A percentile compares a stretch with the other conserved stretches of the same genome.
Conservation (phyloP, 176 grass and related monocot species). For the Carex parvula region DNA sequence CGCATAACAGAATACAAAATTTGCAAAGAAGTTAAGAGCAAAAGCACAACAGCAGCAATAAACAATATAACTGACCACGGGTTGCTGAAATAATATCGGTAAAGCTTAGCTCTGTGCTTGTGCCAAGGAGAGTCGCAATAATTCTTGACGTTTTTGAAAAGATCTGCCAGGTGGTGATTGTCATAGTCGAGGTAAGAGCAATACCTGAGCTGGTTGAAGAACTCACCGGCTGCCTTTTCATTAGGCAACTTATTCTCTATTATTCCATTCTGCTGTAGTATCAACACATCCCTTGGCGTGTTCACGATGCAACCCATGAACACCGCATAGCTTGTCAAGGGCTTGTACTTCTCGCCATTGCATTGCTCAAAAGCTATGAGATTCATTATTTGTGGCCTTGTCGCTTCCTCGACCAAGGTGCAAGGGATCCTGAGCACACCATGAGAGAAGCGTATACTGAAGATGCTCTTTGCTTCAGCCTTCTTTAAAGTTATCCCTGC, state of each 20-base stretch:
- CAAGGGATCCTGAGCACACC: no score
- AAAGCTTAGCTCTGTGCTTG: neutral
- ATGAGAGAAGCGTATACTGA: no score
- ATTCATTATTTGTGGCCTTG: no score
- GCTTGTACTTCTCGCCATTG: no score
- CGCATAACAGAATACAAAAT: neutral
- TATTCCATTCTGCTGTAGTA: constrained; percentile 14
- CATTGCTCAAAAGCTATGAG: no score
- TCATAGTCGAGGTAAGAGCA: constrained; percentile 9
- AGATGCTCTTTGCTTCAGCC: no score
- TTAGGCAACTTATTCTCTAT: constrained; percentile 21
- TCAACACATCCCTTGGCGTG: constrained; percentile 6
- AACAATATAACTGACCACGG: constrained; percentile 27
- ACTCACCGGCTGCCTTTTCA: neutral
- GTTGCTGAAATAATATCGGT: constrained; percentile 20
- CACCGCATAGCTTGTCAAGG: no score
- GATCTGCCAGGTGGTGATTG: neutral
- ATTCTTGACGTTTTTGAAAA: constrained; percentile 5
- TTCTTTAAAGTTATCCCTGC: no score
- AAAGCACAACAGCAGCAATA: neutral
- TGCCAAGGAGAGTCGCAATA: constrained; percentile 27
- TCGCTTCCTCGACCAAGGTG: no score
- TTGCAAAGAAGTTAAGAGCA: constrained; percentile 12
- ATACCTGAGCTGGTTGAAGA: constrained; percentile 23
- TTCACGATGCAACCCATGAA: neutral